Evolutionary conservation across 768 basidiomycete genomes (phyloP), one percentile per base, ranked within the genome.

Genomic region (Galerina sulciceps): DNA sequence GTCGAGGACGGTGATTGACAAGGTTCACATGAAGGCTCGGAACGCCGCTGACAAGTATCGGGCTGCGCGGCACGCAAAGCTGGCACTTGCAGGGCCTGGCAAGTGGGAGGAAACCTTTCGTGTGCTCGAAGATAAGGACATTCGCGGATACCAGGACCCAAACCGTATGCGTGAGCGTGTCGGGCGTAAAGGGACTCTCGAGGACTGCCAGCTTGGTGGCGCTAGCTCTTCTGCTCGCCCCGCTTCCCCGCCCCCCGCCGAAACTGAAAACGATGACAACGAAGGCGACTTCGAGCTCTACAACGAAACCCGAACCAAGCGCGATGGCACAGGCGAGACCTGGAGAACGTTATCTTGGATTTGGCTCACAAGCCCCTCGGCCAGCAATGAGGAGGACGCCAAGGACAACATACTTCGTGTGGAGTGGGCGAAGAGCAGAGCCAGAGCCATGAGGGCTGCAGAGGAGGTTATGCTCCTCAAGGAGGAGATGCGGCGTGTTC

Each of bases 91-190:
- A 0, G 62, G 62, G 0, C 23, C 31, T 11, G 60, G 62, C 0
- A 34, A 49, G 3, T 66, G 65, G 65, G 65, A 66, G 36, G 35
- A 55, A 1, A 53, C 18, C 1, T 43, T 53, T 18, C 37, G 26
- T 14, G 31, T 48, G 5, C 51, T 66, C 2, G 23, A 20, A 3
- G 58, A 66, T 34, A 37, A n/a, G 0, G 62, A 66, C 23, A 56
- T 66, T 26, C 42, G 65, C 3, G 54, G 54, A 6, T 65, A 62
- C 45, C 54, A 59, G 31, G 56, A 57, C 40, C 38, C 56, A 8
- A 15, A 49, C 20, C 38, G 38, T 1, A 40, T 57, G n/a, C 37
- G 38, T 6, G 23, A n/a, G 22, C 47, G 40, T 2, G 17, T n/a
- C 1, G 56, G 47, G 8, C 56, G 56, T 2, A 31, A 15, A 17